Base-by-base conservation (phyloP, 352 stramenopile species). In the Globisporangium cystogenes region DNA sequence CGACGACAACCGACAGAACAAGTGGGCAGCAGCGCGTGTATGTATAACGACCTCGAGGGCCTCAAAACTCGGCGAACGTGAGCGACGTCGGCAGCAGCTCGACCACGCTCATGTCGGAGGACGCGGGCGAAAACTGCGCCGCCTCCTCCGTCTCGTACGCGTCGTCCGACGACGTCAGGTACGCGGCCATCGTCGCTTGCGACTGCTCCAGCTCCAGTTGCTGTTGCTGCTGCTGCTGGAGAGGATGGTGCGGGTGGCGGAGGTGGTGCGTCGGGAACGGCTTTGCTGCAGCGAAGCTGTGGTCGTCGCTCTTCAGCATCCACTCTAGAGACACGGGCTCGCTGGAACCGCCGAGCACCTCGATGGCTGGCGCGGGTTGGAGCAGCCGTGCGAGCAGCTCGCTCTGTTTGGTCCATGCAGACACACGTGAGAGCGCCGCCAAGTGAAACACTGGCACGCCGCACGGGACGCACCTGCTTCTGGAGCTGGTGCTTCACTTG, bases 401-500 rank as follows among this genome's bases (percentile, higher is more conserved):
- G 54, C 74, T 85, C 54, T 63, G 31, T 12, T 36, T 7, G 1
- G 11, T 11, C 27, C 27, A 31, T 31, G 27, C 6, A 36, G 7
- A n/a, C 40, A 48, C 8, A 0, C 12, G 23, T 5, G 23, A 24
- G 29, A 29, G 15, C 15, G 27, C n/a, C 1, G 18, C 12, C 24
- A 31, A 27, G 26, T 1, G n/a, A n/a, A n/a, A 16, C 39, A n/a
- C 7, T 14, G 0, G 0, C 26, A n/a, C 6, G 14, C 46, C 42
- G 26, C 26, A 31, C 0, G 3, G 14, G 48, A 55, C 62, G 7
- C 47, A 79, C 72, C 72, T 90, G 79, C 49, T 86, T 78, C 51
- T 87, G 74, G 1, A 87, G 57, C 36, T 87, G 71, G 16, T 81
- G 76, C 46, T 58, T 72, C 48, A 90, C 67, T 45, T 76, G 70